Base-by-base conservation (phyloP, 495 filamentous ascomycete species). In the Pseudomonodictys pantanalensis region DNA sequence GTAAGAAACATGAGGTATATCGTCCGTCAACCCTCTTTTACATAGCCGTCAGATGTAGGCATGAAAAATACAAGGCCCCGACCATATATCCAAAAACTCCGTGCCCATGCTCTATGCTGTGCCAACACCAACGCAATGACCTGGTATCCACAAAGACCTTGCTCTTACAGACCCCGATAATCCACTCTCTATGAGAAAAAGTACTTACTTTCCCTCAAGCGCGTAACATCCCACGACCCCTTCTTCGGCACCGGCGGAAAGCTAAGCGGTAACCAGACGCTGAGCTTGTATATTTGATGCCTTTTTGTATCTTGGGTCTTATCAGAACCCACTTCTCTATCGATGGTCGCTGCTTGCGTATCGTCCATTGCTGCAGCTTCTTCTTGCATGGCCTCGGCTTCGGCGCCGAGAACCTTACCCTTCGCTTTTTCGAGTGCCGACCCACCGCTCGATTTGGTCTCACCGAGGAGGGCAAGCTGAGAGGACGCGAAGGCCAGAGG, bases 241-340 rank as follows among this genome's bases (percentile, higher is more conserved):
- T 77, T 78, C 26, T 67, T 52, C 28, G 77, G 77, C 4, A 80
- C 68, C 15, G 69, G 60, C 1, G 77, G 88, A 71, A 97, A 91
- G 0, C 74, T 80, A 58, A 96, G 68, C 7, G 91, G 91, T 59
- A 92, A 69, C 91, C 91, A 96, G 4, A 93, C 46, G 61, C 73
- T 73, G 6, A 70, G 67, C n/a, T 12, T 24, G 20, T 3, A 15
- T 24, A 29, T 52, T 10, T 28, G 10, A 12, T 29, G n/a, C 26
- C 49, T 51, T 26, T 25, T 35, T 29, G 42, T 18, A 35, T 54
- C 23, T n/a, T n/a, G n/a, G n/a, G n/a, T n/a, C 55, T 59, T 25
- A 52, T 54, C 38, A 41, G 29, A 44, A 20, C 15, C 24, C n/a
- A 26, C 52, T 17, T 59, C 42, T 2, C 23, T 28, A n/a, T 38